phyloP scores from a whole-genome alignment of 2,329 filamentous ascomycete genomes.

The Sporothrix pseudoabietina region DNA sequence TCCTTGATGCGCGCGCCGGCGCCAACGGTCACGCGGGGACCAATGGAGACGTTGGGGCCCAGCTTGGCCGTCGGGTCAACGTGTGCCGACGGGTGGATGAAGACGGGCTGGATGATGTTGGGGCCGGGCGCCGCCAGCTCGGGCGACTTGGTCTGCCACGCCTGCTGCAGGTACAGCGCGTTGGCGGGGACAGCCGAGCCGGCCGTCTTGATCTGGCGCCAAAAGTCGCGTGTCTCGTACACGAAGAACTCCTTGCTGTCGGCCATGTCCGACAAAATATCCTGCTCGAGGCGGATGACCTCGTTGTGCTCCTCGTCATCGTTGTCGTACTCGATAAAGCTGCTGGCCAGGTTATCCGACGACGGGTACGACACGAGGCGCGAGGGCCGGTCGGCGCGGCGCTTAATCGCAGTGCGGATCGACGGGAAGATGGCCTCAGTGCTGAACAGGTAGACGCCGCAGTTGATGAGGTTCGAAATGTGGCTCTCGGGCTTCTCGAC shows the following conservation, averaged over 20 bases:
- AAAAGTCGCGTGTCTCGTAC: constrained; percentile 98
- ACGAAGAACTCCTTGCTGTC: constrained; percentile 99
- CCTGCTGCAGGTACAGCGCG: constrained; percentile 93
- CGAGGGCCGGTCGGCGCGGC: constrained; percentile 79
- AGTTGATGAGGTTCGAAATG: constrained; percentile 99
- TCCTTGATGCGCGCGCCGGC: constrained; percentile 93
- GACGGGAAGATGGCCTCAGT: constrained; percentile 96
- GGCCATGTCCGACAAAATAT: constrained; percentile 91
- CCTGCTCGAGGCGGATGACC: constrained; percentile 92
- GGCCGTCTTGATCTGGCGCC: constrained; percentile 99
- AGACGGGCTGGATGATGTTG: constrained; percentile 89
- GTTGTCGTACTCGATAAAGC: constrained; percentile 53
- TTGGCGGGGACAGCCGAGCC: constrained; percentile 96
- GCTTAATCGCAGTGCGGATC: constrained; percentile 93
- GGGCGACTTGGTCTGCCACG: constrained; percentile 76
- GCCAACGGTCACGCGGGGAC: constrained; percentile 81
- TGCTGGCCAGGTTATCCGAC: constrained; percentile 83
- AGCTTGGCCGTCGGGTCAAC: constrained; percentile 96
- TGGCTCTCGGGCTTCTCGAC: constrained; percentile 98
- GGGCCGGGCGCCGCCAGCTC: constrained; percentile 83
- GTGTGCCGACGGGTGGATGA: constrained; percentile 87
- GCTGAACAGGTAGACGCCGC: constrained; percentile 95
- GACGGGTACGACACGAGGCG: constrained; percentile 94
- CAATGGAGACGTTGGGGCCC: constrained; percentile 94
- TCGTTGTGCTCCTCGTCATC: constrained; percentile 77